Evolutionary conservation across 2,329 filamentous ascomycete genomes (phyloP), one percentile per base, ranked within the genome.

Genomic region (Sclerotiophoma versabilis): DNA sequence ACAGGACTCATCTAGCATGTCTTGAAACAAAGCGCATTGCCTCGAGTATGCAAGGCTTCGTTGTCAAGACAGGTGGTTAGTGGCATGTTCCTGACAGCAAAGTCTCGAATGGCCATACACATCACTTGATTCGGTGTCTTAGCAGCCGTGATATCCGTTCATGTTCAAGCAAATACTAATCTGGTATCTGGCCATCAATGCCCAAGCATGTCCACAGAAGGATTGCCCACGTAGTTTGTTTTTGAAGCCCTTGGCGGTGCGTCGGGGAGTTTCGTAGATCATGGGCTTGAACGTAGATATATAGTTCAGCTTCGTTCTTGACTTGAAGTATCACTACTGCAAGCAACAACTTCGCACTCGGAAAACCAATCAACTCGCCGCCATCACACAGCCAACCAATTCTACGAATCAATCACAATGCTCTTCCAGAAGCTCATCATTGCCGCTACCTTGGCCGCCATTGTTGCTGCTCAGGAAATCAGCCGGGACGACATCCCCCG

Each of bases 401-500:
- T 22, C 17, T 38, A 12, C 0, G 7, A 4, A 14, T 11, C 11
- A 15, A 29, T 7, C 50, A 62, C 49, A 15, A 70, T 69, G 66
- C 60, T 66, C 36, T 59, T 64, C 44, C 47, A 64, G 36, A 65
- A 62, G 36, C 22, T 69, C 33, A 33, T 62, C 34, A 29, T 80
- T 42, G 47, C 59, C 38, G 58, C 68, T 32, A 34, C 58, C 29
- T 54, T 69, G 44, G 54, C 58, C 25, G 62, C 65, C 7, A 32
- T 70, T 26, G 59, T 54, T 36, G 48, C 60, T 27, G 64, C 64
- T 9, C 61, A 69, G 41, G 69, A 73, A n/a, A 58, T 73, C 45
- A 63, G 65, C 47, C 58, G 66, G 53, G 56, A 68, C 50, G 68
- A 73, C 25, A 63, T 74, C 17, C 71, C 71, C 9, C 36, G 29